These are phyloP conservation scores for Paraconiothyrium sp. DNA, from an alignment of 2,329 filamentous ascomycete genomes.

Conservation along the genomic window DNA sequence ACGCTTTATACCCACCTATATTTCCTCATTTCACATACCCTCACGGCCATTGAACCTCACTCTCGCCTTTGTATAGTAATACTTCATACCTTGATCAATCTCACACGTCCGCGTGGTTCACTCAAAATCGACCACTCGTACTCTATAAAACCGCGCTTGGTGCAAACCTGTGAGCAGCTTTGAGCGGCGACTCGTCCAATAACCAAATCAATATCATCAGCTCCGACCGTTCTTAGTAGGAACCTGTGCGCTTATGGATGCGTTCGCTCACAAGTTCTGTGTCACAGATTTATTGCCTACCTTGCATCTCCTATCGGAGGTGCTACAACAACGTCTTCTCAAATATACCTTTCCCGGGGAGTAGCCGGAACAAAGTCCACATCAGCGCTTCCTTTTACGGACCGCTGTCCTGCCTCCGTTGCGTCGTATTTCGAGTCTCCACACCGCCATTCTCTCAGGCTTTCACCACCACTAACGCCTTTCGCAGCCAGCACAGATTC, in stretches of 20 bases:
- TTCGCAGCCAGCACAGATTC: conserved; percentile 18
- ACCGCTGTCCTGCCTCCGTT: conserved; percentile 23
- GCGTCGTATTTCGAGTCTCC: conserved; percentile 31
- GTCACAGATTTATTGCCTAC: background rate
- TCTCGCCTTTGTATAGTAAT: conserved; percentile 7
- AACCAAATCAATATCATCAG: too few species aligned
- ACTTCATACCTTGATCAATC: background rate
- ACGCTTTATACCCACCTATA: conserved; percentile 27
- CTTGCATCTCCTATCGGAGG: conserved; percentile 34
- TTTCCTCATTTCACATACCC: background rate
- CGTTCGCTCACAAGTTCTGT: background rate
- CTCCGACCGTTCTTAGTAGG: background rate
- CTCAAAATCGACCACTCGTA: background rate
- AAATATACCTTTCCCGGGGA: conserved; percentile 58
- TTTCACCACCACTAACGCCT: conserved; percentile 20
- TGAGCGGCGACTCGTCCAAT: background rate
- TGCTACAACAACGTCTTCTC: conserved; percentile 56
- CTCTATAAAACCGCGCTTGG: background rate
- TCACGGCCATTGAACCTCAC: background rate
- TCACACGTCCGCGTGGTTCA: background rate
- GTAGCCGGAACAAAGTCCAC: conserved; percentile 51
- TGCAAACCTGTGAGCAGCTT: background rate
- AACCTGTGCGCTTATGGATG: background rate
- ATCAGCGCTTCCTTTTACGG: conserved; percentile 31
- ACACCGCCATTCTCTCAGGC: conserved; percentile 22